These are phyloP conservation scores for Kandelia obovata DNA, from an alignment of 345 rosid genomes.

Conservation along the genomic window DNA sequence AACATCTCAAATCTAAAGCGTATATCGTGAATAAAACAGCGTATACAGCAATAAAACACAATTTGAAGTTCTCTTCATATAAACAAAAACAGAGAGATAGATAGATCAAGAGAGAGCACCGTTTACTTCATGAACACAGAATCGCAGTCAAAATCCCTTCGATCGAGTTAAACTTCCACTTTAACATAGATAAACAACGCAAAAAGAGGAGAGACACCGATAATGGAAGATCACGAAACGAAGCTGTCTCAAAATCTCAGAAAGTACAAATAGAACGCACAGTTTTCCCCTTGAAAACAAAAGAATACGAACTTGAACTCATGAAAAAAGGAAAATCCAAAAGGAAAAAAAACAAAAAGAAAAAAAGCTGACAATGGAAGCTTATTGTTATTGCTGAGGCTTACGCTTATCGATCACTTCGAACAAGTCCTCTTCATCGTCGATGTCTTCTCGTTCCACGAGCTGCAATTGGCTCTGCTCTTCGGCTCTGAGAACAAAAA, in stretches of 20 bases:
- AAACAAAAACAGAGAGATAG: too few species aligned
- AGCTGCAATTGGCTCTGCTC: slow-evolving; percentile 66
- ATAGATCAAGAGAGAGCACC: too few species aligned
- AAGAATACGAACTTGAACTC: neutral
- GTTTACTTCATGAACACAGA: too few species aligned
- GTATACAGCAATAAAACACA: too few species aligned
- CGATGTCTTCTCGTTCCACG: slow-evolving; percentile 61
- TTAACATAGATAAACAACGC: neutral
- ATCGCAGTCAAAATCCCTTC: too few species aligned
- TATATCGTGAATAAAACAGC: too few species aligned
- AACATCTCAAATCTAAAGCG: too few species aligned
- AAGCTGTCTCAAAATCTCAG: neutral
- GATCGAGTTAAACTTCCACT: too few species aligned
- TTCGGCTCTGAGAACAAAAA: slow-evolving; percentile 47
- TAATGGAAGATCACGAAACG: neutral
- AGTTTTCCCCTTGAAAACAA: neutral
- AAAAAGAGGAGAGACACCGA: neutral
- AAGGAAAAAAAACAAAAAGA: neutral
- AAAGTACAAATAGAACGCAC: neutral
- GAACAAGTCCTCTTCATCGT: slow-evolving; percentile 66
- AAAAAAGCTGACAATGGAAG: neutral
- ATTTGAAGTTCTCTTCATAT: too few species aligned
- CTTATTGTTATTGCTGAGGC: slow-evolving; percentile 11
- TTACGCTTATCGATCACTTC: slow-evolving; percentile 75
- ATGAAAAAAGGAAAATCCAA: neutral